These are phyloP conservation scores for Didymella pomorum DNA, from an alignment of 2,329 filamentous ascomycete genomes.

Conservation along the genomic window DNA sequence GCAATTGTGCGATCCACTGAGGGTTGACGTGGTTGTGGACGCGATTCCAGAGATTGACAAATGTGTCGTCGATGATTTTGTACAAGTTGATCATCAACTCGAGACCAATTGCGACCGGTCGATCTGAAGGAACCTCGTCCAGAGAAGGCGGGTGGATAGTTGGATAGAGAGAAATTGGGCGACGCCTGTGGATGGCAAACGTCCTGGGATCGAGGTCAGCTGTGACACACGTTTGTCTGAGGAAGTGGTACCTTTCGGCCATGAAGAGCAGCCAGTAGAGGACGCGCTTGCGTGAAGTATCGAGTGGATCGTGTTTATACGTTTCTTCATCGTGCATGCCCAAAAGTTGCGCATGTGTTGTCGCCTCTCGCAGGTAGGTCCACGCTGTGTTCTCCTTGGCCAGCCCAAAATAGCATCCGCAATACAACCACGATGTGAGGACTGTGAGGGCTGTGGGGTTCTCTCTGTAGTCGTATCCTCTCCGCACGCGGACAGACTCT, in stretches of 20 bases:
- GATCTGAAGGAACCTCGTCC: slow-evolving; percentile 61
- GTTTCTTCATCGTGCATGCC: slow-evolving; percentile 66
- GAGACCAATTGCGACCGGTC: slow-evolving; percentile 65
- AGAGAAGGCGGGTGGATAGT: slow-evolving; percentile 64
- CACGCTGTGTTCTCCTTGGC: slow-evolving; percentile 69
- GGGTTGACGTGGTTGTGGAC: slow-evolving; percentile 56
- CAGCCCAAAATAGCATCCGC: slow-evolving; percentile 68
- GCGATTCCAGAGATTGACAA: slow-evolving; percentile 71
- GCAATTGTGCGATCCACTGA: slow-evolving; percentile 57
- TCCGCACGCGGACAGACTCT: slow-evolving; percentile 65
- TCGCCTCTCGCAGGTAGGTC: slow-evolving; percentile 68
- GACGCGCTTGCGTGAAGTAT: slow-evolving; percentile 62
- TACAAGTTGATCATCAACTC: slow-evolving; percentile 68
- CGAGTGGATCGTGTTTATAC: slow-evolving; percentile 61
- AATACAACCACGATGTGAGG: slow-evolving; percentile 70
- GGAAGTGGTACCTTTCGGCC: slow-evolving; percentile 61
- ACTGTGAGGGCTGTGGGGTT: slow-evolving; percentile 63
- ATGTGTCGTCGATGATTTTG: slow-evolving; percentile 69
- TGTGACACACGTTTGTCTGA: background rate
- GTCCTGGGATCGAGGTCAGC: slow-evolving; percentile 55
- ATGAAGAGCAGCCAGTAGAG: slow-evolving; percentile 71
- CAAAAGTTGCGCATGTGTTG: slow-evolving; percentile 66
- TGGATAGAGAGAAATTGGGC: slow-evolving; percentile 67
- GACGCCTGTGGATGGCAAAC: slow-evolving; percentile 69
- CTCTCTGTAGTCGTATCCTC: slow-evolving; percentile 66